Conservation (phyloP, 768 basidiomycete species). For the Trametes punicea region DNA sequence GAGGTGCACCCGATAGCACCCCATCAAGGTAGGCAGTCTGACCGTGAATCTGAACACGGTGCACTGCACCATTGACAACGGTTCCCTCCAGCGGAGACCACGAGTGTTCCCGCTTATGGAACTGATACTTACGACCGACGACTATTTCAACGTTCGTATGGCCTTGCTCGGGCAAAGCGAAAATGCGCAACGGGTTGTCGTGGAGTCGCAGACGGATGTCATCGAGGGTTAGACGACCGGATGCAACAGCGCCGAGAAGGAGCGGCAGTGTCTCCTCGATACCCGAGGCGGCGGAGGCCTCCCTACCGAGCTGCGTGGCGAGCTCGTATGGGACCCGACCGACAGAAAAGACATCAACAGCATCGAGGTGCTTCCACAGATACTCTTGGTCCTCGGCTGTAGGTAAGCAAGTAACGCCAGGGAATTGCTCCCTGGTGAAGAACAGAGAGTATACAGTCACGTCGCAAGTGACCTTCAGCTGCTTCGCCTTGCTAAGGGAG, state of each 20-base stretch:
- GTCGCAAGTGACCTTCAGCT: slow-evolving; percentile 94
- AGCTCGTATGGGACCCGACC: slow-evolving; percentile 81
- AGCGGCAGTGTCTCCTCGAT: slow-evolving; percentile 86
- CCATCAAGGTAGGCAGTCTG: slow-evolving; percentile 92
- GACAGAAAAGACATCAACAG: slow-evolving; percentile 89
- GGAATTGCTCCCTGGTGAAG: slow-evolving; percentile 76
- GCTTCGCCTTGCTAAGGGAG: slow-evolving; percentile 89
- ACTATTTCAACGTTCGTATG: slow-evolving; percentile 93
- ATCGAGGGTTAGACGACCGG: slow-evolving; percentile 75
- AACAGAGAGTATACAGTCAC: slow-evolving; percentile 90
- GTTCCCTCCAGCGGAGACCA: slow-evolving; percentile 85
- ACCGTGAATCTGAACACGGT: slow-evolving; percentile 88
- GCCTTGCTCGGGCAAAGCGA: slow-evolving; percentile 81
- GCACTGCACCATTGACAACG: slow-evolving; percentile 68
- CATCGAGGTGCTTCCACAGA: slow-evolving; percentile 80
- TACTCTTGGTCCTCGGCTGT: slow-evolving; percentile 71
- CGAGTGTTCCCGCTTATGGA: slow-evolving; percentile 42
- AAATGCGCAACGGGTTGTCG: slow-evolving; percentile 91
- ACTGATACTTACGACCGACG: slow-evolving; percentile 58
- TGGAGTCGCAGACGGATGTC: slow-evolving; percentile 81
- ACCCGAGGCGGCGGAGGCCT: slow-evolving; percentile 69
- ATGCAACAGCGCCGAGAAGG: slow-evolving; percentile 78
- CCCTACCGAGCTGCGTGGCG: slow-evolving; percentile 56
- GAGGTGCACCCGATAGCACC: slow-evolving; percentile 50
- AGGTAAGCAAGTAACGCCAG: slow-evolving; percentile 62